Percentiles rank a stretch among this genome's conserved stretches.
phyloP scores from a whole-genome alignment of 2,329 filamentous ascomycete species.

The Tolypocladium tropicale region DNA sequence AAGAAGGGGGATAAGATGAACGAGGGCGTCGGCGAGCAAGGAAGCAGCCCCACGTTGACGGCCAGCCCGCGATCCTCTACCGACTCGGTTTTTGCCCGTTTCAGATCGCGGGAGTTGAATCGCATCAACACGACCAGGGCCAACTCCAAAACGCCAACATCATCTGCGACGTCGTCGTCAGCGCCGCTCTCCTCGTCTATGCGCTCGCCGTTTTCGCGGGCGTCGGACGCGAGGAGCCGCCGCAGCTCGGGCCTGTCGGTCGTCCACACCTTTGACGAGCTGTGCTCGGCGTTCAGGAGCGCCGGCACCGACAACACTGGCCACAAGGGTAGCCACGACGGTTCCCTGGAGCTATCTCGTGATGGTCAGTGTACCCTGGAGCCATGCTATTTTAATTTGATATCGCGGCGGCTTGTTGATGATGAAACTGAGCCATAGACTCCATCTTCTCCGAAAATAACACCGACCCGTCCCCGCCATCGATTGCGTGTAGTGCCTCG shows the following conservation, averaged over 20 bases:
- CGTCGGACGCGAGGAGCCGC: conserved; percentile 13
- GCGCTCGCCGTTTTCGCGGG: conserved; percentile 13
- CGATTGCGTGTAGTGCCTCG: not conserved
- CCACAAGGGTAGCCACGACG: not conserved
- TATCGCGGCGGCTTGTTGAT: not conserved
- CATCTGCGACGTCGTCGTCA: conserved; percentile 7
- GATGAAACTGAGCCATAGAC: not conserved
- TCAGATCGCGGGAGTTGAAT: conserved; percentile 26
- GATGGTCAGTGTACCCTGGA: not conserved
- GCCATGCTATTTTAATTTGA: too few species aligned
- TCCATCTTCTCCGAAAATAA: not conserved
- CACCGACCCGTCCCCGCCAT: not conserved
- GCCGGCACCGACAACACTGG: not conserved
- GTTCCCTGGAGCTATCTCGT: not conserved
- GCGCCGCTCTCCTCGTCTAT: conserved; percentile 14
- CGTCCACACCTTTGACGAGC: not conserved
- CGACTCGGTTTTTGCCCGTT: conserved; percentile 30
- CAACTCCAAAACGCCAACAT: conserved; percentile 8
- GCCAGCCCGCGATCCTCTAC: conserved; percentile 32
- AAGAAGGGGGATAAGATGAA: not conserved
- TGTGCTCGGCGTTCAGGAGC: not conserved
- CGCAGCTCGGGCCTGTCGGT: conserved; percentile 11
- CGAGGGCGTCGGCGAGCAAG: not conserved
- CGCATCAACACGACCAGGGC: conserved; percentile 10
- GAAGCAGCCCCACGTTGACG: conserved; percentile 27